These are phyloP conservation scores for Alternaria arborescens DNA, from an alignment of 2,329 filamentous ascomycete species.

Conservation along the genomic window DNA sequence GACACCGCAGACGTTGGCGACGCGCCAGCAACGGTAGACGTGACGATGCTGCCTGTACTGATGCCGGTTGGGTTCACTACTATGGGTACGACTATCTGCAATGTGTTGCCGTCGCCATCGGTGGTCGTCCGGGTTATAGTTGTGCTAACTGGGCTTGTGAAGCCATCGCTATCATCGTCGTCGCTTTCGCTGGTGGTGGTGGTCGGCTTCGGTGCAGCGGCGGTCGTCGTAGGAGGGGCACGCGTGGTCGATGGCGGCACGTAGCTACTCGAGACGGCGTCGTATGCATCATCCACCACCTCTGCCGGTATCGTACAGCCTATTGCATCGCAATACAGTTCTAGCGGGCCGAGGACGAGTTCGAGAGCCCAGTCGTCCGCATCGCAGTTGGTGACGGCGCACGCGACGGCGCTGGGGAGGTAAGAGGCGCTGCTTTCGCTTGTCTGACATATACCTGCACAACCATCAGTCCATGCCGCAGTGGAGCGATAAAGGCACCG, in stretches of 20 bases:
- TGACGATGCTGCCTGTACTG: slow-evolving; percentile 30
- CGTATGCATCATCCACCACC: slow-evolving; percentile 32
- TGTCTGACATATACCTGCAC: slow-evolving; percentile 37
- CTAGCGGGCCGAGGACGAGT: slow-evolving; percentile 28
- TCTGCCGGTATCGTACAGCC: slow-evolving; percentile 28
- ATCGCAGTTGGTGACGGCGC: slow-evolving; percentile 28
- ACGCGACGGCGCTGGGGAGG: slow-evolving; percentile 31
- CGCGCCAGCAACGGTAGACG: slow-evolving; percentile 26
- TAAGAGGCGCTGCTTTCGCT: slow-evolving; percentile 27
- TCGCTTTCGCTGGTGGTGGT: slow-evolving; percentile 10
- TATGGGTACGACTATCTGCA: slow-evolving; percentile 34
- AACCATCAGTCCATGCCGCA: slow-evolving; percentile 7
- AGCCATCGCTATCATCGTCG: slow-evolving; percentile 2
- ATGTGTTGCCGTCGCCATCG: slow-evolving; percentile 31
- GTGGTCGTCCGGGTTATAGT: slow-evolving; percentile 30
- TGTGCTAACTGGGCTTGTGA: slow-evolving; percentile 28
- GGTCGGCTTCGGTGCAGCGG: slow-evolving; percentile 7
- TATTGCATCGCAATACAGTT: slow-evolving; percentile 28
- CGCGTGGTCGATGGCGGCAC: slow-evolving; percentile 9
- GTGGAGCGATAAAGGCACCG: background rate
- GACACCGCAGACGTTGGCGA: slow-evolving; percentile 5
- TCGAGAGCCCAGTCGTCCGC: slow-evolving; percentile 23
- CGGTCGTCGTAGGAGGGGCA: slow-evolving; percentile 9
- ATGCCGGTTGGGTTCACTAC: slow-evolving; percentile 32
- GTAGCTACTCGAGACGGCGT: slow-evolving; percentile 19